phyloP scores from a whole-genome alignment of 768 basidiomycete genomes.

The Trametopsis cervina region DNA sequence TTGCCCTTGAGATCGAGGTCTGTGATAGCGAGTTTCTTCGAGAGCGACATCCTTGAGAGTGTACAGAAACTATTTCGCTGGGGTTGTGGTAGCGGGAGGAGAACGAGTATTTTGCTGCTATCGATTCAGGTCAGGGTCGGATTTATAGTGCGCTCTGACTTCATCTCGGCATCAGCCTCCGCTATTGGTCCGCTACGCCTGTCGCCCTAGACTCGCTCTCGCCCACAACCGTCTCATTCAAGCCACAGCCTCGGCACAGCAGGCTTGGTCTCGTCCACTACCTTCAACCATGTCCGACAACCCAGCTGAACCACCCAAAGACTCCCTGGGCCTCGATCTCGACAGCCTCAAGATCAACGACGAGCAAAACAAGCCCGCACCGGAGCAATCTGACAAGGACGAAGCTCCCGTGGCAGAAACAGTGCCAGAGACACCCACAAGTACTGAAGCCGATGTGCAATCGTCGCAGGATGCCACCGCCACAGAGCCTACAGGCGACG shows the following conservation, averaged over 20 bases:
- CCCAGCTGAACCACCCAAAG: constrained; percentile 37
- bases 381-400: constrained; percentile 7
- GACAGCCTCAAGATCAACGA: constrained; percentile 38
- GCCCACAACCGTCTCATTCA: too few species aligned
- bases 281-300: constrained; percentile 24
- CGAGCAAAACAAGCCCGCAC: constrained; percentile 4
- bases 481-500: too few species aligned
- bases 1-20: constrained; percentile 85
- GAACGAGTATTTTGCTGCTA: constrained; percentile 6
- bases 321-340: constrained; percentile 71
- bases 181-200: neutral
- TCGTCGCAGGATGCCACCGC: too few species aligned
- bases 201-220: constrained; percentile 5
- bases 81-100: constrained; percentile 7
- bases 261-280: constrained; percentile 8
- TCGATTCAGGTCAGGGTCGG: constrained; percentile 11
- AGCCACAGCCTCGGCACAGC: constrained; percentile 6
- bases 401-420: neutral
- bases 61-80: constrained; percentile 8
- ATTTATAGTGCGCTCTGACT: neutral
- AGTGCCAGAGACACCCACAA: neutral
- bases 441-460: too few species aligned
- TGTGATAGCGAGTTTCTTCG: constrained; percentile 89
- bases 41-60: constrained; percentile 72
- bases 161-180: constrained; percentile 16